Base-by-base conservation (phyloP, 192 early-diverging fungal species). In the Mortierella hygrophila region DNA sequence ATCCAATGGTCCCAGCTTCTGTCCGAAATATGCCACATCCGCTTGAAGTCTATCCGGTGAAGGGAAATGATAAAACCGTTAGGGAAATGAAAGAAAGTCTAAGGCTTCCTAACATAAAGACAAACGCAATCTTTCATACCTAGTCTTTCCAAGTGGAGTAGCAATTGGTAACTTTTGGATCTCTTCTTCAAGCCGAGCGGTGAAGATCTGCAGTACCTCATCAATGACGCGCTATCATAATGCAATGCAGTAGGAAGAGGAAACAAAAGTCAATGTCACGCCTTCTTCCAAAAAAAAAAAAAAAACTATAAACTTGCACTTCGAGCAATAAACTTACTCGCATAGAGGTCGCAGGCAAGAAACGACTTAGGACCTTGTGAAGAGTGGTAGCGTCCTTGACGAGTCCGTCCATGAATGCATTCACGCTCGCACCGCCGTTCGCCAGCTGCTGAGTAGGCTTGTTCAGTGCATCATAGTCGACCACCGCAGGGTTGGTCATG, bases 311-410 rank as follows among this genome's bases (percentile, higher is more conserved):
- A 40, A 75, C 21, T 21, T 10, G 0, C 11, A 4, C 35, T n/a
- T 55, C 6, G 8, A 21, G 2, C 13, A 46, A 65, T 32, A n/a
- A 16, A 49, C 78, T 77, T 89, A 95, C 95, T 88, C 95, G 90
- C 88, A 99, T 88, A 37, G 91, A 90, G 8, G 94, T 87, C 0
- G 88, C 83, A 18, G 96, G 95, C 41, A 99, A 88, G 74, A 97
- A 98, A 78, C 95, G 95, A 55, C 91, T 88, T n/a, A 99, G 80
- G 16, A 99, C 97, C 78, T 96, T 97, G 88, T 99, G 97, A 76
- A 99, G 90, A 21, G 95, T 97, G 23, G 91, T 90, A 13, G 95
- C 96, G 86, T 99, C 97, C 88, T 96, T 99, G 65, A 98, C 95
- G 20, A 99, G 88, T 20, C 89, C 90, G 23, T 94, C 94, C 94